phyloP scores from a whole-genome alignment of 2,329 filamentous ascomycete species.

The Cordyceps fumosorosea region DNA sequence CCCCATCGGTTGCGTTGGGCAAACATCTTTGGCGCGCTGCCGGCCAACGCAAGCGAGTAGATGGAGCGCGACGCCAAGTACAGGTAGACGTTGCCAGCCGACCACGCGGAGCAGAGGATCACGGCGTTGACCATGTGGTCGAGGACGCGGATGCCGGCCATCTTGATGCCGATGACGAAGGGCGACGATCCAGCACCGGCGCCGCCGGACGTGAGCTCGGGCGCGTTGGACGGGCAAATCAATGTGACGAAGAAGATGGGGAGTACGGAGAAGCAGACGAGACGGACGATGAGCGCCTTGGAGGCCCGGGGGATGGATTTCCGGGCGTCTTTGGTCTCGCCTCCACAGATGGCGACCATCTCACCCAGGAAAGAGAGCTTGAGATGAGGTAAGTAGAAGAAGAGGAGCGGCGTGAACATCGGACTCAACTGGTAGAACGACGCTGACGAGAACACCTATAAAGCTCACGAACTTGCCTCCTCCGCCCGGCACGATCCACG shows the following conservation, averaged over 20 bases:
- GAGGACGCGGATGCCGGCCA: slow-evolving; percentile 53
- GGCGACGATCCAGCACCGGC: slow-evolving; percentile 37
- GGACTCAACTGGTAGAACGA: neutral
- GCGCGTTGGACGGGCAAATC: slow-evolving; percentile 27
- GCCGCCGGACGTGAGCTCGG: slow-evolving; percentile 24
- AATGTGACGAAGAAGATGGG: slow-evolving; percentile 34
- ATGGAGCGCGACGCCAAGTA: slow-evolving; percentile 39
- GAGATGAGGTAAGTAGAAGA: neutral
- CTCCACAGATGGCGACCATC: slow-evolving; percentile 5
- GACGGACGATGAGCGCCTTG: slow-evolving; percentile 1
- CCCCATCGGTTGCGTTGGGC: slow-evolving; percentile 19
- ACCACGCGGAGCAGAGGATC: slow-evolving; percentile 39
- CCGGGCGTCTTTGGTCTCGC: slow-evolving; percentile 1
- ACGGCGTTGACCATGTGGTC: slow-evolving; percentile 58
- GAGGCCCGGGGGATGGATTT: slow-evolving; percentile 1
- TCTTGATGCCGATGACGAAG: slow-evolving; percentile 59
- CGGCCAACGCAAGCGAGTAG: slow-evolving; percentile 35
- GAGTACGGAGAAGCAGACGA: slow-evolving; percentile 28
- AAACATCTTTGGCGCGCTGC: slow-evolving; percentile 33
- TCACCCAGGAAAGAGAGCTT: neutral
- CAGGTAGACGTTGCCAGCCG: slow-evolving; percentile 47
- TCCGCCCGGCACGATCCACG: neutral
- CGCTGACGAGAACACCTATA: neutral
- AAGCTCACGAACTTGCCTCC: neutral
- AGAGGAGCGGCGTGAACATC: neutral